Evolutionary conservation across 2,329 filamentous ascomycete species (phyloP).

Genomic region (Xylaria sp.): DNA sequence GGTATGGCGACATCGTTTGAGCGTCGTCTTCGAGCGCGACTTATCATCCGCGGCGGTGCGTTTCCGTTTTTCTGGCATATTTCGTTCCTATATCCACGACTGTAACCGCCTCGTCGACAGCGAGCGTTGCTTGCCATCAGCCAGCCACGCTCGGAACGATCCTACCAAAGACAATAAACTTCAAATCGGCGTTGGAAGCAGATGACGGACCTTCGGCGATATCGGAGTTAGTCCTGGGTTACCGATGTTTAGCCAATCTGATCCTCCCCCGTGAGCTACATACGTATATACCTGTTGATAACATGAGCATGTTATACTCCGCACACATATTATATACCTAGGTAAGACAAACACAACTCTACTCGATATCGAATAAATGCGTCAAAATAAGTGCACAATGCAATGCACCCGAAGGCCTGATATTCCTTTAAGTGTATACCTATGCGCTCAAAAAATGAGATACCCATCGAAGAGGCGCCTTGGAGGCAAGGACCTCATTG

Average conservation of each 20-base stretch:
- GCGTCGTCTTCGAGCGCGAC: slow-evolving; percentile 33
- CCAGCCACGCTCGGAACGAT: neutral
- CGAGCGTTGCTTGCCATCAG: neutral
- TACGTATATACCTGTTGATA: too few relatives aligned
- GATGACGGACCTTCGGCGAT: slow-evolving; percentile 1
- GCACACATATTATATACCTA: too few relatives aligned
- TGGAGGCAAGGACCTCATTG: too few relatives aligned
- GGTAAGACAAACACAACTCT: too few relatives aligned
- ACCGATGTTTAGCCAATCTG: neutral
- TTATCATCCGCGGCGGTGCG: slow-evolving; percentile 36
- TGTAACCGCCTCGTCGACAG: neutral
- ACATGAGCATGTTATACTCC: too few relatives aligned
- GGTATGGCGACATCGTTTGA: slow-evolving; percentile 56
- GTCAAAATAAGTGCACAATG: too few relatives aligned
- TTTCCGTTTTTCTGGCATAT: slow-evolving; percentile 43
- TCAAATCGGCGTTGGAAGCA: neutral
- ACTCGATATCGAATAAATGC: too few relatives aligned
- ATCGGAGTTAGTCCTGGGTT: slow-evolving; percentile 21
- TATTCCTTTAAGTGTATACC: too few relatives aligned
- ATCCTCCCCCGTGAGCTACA: neutral
- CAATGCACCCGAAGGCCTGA: too few relatives aligned
- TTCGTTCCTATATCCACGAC: neutral
- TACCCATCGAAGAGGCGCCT: too few relatives aligned
- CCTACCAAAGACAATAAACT: neutral
- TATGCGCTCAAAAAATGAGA: too few relatives aligned